A percentile compares a stretch with the other conserved stretches of the same genome.
phyloP scores from a whole-genome alignment of 1,284 basidiomycete species.

The Rhodotorula sp. region DNA sequence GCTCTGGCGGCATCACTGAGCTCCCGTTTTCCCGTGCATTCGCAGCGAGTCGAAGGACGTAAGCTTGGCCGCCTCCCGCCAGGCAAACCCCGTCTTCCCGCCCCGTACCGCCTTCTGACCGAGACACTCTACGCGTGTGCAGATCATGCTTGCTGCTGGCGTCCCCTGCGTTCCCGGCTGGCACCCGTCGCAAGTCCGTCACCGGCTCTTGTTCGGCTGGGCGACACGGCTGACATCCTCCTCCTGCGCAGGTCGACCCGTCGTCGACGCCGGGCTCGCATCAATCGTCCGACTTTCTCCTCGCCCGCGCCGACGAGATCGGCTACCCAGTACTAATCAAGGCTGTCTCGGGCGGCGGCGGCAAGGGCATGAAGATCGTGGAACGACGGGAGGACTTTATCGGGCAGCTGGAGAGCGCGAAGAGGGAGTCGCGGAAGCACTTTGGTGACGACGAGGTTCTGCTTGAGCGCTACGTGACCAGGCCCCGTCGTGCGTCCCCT shows the following conservation, averaged over 20 bases:
- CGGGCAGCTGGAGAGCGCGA: constrained; percentile 77
- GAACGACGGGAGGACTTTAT: constrained; percentile 64
- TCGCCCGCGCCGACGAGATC: constrained; percentile 60
- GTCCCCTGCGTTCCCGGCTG: constrained; percentile 94
- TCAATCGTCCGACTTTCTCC: constrained; percentile 68
- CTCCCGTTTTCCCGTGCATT: too few relatives aligned
- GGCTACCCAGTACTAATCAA: constrained; percentile 54
- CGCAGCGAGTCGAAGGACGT: constrained; percentile 58
- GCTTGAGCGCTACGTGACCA: constrained; percentile 81
- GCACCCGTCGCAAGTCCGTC: constrained; percentile 61
- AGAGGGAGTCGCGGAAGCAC: constrained; percentile 80
- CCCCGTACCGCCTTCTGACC: not conserved
- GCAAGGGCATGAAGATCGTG: constrained; percentile 55
- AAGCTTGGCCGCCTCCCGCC: constrained; percentile 4
- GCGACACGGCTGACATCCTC: too few relatives aligned
- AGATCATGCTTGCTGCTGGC: constrained; percentile 84
- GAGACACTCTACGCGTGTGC: constrained; percentile 64
- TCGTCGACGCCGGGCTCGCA: constrained; percentile 56
- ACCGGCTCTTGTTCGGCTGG: too few relatives aligned
- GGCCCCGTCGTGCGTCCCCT: constrained; percentile 59
- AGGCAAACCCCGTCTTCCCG: not conserved
- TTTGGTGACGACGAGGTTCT: constrained; percentile 81
- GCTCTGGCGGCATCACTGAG: not conserved
- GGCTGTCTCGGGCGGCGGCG: constrained; percentile 53
- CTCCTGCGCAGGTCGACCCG: not conserved